Evolutionary conservation across 2,329 filamentous ascomycete species (phyloP).

Genomic region (Dothideomycetes sp.): DNA sequence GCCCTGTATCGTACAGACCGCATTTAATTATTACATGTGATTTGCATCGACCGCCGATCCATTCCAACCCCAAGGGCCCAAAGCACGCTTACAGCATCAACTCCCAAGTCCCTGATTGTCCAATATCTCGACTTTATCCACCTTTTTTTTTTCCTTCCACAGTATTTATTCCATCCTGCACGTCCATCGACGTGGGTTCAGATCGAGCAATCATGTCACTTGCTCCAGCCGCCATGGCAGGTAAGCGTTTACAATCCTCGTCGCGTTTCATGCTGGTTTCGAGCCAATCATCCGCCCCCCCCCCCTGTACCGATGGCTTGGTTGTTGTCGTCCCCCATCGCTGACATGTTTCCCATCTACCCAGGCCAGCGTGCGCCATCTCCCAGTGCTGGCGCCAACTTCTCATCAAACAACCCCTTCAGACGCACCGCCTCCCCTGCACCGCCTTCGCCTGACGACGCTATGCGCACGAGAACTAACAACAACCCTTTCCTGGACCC

Average conservation of each 20-base stretch:
- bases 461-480: constrained; percentile 41
- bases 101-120: no score
- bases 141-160: no score
- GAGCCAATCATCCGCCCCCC: constrained; percentile 4
- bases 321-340: background rate
- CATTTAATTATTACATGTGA: no score
- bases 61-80: no score
- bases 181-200: no score
- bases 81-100: no score
- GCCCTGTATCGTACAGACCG: no score
- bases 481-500: constrained; percentile 64
- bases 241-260: constrained; percentile 19
- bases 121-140: no score
- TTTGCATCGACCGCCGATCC: no score
- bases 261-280: constrained; percentile 12
- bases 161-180: no score
- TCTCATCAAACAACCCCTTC: constrained; percentile 69
- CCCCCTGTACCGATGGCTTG: background rate
- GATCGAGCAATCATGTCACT: constrained; percentile 28
- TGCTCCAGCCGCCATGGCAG: constrained; percentile 34
- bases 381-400: constrained; percentile 50
- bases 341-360: constrained; percentile 5
- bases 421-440: constrained; percentile 56
- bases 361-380: constrained; percentile 34
- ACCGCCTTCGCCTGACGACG: constrained; percentile 26